phyloP scores from a whole-genome alignment of 1,284 basidiomycete genomes.

The Pyrrhoderma lamaoense region DNA sequence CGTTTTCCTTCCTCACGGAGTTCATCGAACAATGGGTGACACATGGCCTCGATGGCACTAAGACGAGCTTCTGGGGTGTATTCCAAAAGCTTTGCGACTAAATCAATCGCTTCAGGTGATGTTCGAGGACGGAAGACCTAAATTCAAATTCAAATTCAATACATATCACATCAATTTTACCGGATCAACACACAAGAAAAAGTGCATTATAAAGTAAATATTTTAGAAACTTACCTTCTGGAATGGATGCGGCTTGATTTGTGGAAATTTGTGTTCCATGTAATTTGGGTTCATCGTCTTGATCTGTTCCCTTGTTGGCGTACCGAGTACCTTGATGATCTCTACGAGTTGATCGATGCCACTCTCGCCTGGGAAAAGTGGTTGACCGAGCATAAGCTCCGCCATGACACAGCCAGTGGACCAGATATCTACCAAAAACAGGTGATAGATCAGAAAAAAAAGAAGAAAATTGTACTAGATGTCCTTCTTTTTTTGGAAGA shows the following conservation, averaged over 20 bases:
- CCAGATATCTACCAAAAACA: conserved; percentile 77
- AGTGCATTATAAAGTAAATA: too few relatives aligned
- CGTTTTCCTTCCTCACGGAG: conserved; percentile 81
- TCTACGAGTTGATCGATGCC: conserved; percentile 99
- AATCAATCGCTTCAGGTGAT: conserved; percentile 90
- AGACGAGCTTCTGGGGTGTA: conserved; percentile 93
- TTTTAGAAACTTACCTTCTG: conserved; percentile 55
- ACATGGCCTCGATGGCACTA: conserved; percentile 90
- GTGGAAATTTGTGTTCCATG: conserved; percentile 99
- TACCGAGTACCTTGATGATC: conserved; percentile 99
- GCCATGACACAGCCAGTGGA: conserved; percentile 99
- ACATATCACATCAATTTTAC: neutral
- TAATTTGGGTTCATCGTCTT: conserved; percentile 99
- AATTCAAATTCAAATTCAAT: conserved; percentile 8
- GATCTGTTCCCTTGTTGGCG: conserved; percentile 98
- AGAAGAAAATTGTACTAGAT: too few relatives aligned
- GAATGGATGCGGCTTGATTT: conserved; percentile 97
- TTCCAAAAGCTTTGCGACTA: conserved; percentile 92
- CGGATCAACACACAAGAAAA: too few relatives aligned
- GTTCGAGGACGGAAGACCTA: conserved; percentile 99
- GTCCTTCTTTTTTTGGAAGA: too few relatives aligned
- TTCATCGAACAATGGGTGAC: conserved; percentile 98
- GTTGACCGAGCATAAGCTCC: conserved; percentile 98
- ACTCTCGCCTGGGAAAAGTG: conserved; percentile 97
- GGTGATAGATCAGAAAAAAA: neutral